Conservation (phyloP, 768 basidiomycete genomes). For the Clitopilus passeckerianus region DNA sequence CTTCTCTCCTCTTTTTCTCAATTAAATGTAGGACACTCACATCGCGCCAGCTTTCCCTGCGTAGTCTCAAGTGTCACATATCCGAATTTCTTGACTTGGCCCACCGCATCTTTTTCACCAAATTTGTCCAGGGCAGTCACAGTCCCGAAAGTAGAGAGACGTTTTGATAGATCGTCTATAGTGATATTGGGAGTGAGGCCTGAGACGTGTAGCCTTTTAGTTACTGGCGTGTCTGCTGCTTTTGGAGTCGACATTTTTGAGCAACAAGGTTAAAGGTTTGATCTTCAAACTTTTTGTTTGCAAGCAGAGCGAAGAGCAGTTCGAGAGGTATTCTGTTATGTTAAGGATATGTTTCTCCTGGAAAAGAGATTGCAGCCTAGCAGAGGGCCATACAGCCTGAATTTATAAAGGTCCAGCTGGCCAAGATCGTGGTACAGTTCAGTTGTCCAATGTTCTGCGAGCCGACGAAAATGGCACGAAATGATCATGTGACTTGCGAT, state of each 20-base stretch:
- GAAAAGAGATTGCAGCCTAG: too few relatives aligned
- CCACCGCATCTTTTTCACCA: conserved; percentile 57
- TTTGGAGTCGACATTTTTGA: neutral
- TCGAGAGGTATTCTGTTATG: too few relatives aligned
- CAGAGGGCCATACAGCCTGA: too few relatives aligned
- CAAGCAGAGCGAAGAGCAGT: neutral
- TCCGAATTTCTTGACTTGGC: conserved; percentile 65
- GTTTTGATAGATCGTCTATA: conserved; percentile 46
- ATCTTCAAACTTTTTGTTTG: too few relatives aligned
- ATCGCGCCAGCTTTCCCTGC: conserved; percentile 53
- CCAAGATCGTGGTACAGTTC: too few relatives aligned
- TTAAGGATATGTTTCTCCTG: too few relatives aligned
- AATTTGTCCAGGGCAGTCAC: conserved; percentile 70
- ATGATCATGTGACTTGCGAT: too few relatives aligned
- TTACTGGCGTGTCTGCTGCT: conserved; percentile 14
- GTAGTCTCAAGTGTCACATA: conserved; percentile 71
- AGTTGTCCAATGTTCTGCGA: too few relatives aligned
- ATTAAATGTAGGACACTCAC: conserved; percentile 32
- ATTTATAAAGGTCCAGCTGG: too few relatives aligned
- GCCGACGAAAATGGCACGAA: too few relatives aligned
- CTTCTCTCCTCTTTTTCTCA: neutral
- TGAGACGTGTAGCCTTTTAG: conserved; percentile 69
- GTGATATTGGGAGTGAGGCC: conserved; percentile 69
- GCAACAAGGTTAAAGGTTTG: neutral
- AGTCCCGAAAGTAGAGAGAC: conserved; percentile 62